Base-by-base conservation (phyloP, 2,329 filamentous ascomycete genomes). In the Nemania serpens region DNA sequence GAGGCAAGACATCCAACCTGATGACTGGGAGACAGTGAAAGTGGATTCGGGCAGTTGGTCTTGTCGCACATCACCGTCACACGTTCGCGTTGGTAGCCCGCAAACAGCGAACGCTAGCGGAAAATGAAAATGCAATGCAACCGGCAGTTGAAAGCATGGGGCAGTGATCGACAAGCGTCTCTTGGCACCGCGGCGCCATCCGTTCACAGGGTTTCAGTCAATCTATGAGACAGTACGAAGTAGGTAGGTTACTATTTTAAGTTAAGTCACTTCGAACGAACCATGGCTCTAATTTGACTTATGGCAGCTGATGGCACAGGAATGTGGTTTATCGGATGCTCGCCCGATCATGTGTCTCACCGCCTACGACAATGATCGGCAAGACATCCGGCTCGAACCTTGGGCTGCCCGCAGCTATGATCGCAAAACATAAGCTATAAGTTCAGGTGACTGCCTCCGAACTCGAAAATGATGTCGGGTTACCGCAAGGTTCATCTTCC, bases 231-330 rank as follows among this genome's bases (percentile, higher is more conserved):
- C 43, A 29, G n/a, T n/a, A n/a, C n/a, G n/a, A n/a, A n/a, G n/a
- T n/a, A n/a, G n/a, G n/a, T 7, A 29, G 7, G 25, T 3, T 29
- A 29, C 25, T 29, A 29, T 29, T 29, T 29, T 29, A 29, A 29
- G 4, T 29, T 7, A n/a, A n/a, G 3, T 7, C 25, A 29, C 25
- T 7, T 7, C 25, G 25, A 29, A 3, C 25, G 39, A 45, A 34
- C 36, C 46, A 12, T 49, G 49, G 43, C 34, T 51, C 25, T 43
- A 17, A 13, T 55, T 17, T 17, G 13, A 9, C 37, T n/a, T 10
- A 58, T 22, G 13, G 43, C 59, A 58, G 54, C 55, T 58, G 59
- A 62, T 18, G n/a, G 34, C 18, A 46, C n/a, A 6, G 45, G 34
- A 34, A 47, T 46, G 7, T 17, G 41, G 18, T 46, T 36, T 50